Evolutionary conservation across 2,329 filamentous ascomycete genomes (phyloP), one percentile per base, ranked within the genome.

Genomic region (Aspergillus sp.): DNA sequence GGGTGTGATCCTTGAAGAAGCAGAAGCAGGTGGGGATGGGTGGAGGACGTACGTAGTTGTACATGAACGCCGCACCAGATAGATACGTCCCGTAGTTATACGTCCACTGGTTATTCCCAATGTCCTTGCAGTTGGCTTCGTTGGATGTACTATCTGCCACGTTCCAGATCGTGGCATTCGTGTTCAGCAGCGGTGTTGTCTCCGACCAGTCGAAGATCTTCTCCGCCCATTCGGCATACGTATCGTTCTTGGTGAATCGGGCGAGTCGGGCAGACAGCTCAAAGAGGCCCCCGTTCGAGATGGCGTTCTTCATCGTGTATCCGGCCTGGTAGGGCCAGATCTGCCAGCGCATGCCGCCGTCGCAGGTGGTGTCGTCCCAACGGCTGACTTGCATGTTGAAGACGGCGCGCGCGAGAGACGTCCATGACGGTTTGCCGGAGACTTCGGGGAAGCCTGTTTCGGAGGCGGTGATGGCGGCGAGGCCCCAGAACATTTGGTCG

Each of bases 321-420:
- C 90, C 90, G 61, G 82, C 85, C 77, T 91, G 91, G 78, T 87
- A 89, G 21, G 84, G 81, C 77, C 89, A 92, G 62, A 94, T 89
- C 77, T 95, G 91, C 91, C 91, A 95, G 63, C 88, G 85, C 64
- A 96, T 77, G n/a, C 91, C 91, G 57, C 91, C 91, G 58, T 78
- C 79, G 75, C 91, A 95, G 1, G 79, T 79, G 0, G 76, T 68
- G 9, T 77, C 78, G 66, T 93, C 87, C 88, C 90, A 93, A 30
- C 90, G 85, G 21, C 76, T 76, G 5, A 84, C 84, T 70, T 91
- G 91, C 61, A 88, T 86, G 78, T 92, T 91, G 76, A 92, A 94
- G 9, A 91, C 89, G 21, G 87, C 89, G 74, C 91, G 89, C 1
- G 84, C 87, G 19, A 94, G 81, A 9, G 87, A 86, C 17, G 93